A percentile compares a stretch with the other conserved stretches of the same genome.
Evolutionary conservation across 1,284 basidiomycete species (phyloP).

Genomic region (Meira miltonrushii): DNA sequence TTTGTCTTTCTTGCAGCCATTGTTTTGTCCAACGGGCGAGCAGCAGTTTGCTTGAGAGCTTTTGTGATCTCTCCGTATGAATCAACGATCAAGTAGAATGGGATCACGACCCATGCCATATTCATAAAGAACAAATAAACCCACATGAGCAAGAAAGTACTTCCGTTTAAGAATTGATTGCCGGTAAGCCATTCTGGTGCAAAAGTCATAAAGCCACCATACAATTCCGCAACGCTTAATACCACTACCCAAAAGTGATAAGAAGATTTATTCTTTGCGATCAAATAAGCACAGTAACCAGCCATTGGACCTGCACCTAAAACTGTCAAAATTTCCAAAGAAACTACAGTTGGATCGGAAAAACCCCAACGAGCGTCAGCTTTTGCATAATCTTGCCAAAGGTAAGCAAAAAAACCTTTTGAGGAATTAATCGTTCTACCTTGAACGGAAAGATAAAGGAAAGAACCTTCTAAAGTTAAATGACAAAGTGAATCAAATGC

Average conservation of each 20-base stretch:
- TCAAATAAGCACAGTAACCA: conserved; percentile 30
- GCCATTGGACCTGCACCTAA: conserved; percentile 39
- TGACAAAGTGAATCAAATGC: conserved; percentile 44
- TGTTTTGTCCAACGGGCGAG: neutral
- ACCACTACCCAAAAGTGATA: conserved; percentile 44
- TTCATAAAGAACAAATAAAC: conserved; percentile 17
- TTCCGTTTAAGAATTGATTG: conserved; percentile 9
- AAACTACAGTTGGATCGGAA: conserved; percentile 34
- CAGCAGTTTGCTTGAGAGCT: neutral
- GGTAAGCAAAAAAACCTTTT: conserved; percentile 29
- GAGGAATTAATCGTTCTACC: conserved; percentile 31
- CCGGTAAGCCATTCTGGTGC: conserved; percentile 42
- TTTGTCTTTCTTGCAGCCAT: too few relatives aligned
- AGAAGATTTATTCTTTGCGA: conserved; percentile 20
- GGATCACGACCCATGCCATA: conserved; percentile 14
- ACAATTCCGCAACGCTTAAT: conserved; percentile 39
- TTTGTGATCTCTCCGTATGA: conserved; percentile 8
- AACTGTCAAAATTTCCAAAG: conserved; percentile 42
- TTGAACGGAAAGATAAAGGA: conserved; percentile 34
- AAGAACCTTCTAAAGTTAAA: conserved; percentile 39
- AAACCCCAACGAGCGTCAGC: conserved; percentile 42
- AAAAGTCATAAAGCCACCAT: conserved; percentile 47
- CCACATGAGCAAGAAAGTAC: conserved; percentile 12
- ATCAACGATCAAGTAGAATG: conserved; percentile 15
- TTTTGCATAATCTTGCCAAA: conserved; percentile 45